phyloP scores from a whole-genome alignment of 495 filamentous ascomycete genomes.

The Astrothelium subdiscretum region DNA sequence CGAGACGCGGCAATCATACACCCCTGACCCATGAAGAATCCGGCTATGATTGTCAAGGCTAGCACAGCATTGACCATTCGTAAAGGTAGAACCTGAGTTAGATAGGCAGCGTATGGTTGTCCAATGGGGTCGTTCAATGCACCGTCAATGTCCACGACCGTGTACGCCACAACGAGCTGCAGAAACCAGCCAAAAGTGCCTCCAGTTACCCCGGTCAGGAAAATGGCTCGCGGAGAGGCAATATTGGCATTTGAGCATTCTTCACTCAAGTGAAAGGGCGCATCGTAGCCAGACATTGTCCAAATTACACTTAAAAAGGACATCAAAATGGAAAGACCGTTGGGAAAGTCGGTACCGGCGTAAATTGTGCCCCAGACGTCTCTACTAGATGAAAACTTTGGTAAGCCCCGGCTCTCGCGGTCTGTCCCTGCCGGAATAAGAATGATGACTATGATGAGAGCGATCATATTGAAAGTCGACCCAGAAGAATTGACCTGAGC shows the following conservation, averaged over 20 bases:
- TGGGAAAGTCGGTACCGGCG: slow-evolving; percentile 57
- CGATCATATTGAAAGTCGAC: slow-evolving; percentile 63
- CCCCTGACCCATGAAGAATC: slow-evolving; percentile 72
- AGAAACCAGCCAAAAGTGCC: slow-evolving; percentile 65
- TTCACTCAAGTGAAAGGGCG: slow-evolving; percentile 64
- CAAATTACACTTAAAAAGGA: slow-evolving; percentile 59
- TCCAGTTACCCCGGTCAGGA: slow-evolving; percentile 56
- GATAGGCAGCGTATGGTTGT: slow-evolving; percentile 66
- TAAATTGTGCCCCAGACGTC: slow-evolving; percentile 63
- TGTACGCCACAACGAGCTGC: slow-evolving; percentile 72
- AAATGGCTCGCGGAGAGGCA: slow-evolving; percentile 65
- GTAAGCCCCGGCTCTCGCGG: slow-evolving; percentile 34
- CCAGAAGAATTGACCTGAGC: slow-evolving; percentile 66
- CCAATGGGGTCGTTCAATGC: slow-evolving; percentile 54
- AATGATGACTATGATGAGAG: slow-evolving; percentile 54
- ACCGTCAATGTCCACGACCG: slow-evolving; percentile 52
- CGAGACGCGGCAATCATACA: slow-evolving; percentile 56
- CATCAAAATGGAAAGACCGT: slow-evolving; percentile 63
- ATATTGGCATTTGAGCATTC: slow-evolving; percentile 70
- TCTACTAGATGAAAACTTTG: slow-evolving; percentile 50
- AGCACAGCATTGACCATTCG: slow-evolving; percentile 56
- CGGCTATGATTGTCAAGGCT: slow-evolving; percentile 59
- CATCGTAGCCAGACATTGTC: slow-evolving; percentile 62
- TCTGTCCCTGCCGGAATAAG: slow-evolving; percentile 54
- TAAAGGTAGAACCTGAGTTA: slow-evolving; percentile 57